Conservation (phyloP, 495 filamentous ascomycete species). For the Penicillium robsamsonii region DNA sequence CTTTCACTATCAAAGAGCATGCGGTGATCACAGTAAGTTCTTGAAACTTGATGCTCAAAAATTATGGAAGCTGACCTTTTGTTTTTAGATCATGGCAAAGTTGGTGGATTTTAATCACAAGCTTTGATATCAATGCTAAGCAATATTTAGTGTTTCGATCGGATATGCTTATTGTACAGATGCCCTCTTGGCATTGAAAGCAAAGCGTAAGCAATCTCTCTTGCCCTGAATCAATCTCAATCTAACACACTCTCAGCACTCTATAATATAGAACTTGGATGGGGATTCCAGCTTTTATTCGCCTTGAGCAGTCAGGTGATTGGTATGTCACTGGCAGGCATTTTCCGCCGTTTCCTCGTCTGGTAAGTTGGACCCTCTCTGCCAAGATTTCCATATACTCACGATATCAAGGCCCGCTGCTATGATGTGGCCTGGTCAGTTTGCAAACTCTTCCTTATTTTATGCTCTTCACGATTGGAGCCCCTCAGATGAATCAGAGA, state of each 20-base stretch:
- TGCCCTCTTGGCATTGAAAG: slow-evolving; percentile 23
- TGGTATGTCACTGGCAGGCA: slow-evolving; percentile 63
- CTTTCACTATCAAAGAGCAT: slow-evolving; percentile 70
- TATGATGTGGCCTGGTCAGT: slow-evolving; percentile 36
- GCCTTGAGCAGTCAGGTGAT: slow-evolving; percentile 61
- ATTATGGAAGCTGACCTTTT: not conserved
- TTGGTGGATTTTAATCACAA: slow-evolving; percentile 5
- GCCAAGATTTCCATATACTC: not conserved
- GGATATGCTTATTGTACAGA: slow-evolving; percentile 27
- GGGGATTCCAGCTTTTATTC: slow-evolving; percentile 59
- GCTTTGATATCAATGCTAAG: not conserved
- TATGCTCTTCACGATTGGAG: slow-evolving; percentile 49
- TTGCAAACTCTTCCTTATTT: slow-evolving; percentile 26
- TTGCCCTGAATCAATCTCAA: slow-evolving; percentile 24
- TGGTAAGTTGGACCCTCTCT: slow-evolving; percentile 25
- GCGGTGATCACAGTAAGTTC: slow-evolving; percentile 63
- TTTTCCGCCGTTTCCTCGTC: slow-evolving; percentile 60
- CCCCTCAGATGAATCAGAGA: slow-evolving; percentile 38
- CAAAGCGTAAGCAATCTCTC: slow-evolving; percentile 46
- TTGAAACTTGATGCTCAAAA: not conserved
- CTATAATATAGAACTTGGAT: slow-evolving; percentile 60
- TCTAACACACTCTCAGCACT: slow-evolving; percentile 33
- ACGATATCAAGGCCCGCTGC: slow-evolving; percentile 27
- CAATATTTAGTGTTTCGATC: slow-evolving; percentile 18
- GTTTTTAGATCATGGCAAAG: slow-evolving; percentile 25